Base-by-base conservation (phyloP, 140 eudicot species). In the Cichorium intybus region DNA sequence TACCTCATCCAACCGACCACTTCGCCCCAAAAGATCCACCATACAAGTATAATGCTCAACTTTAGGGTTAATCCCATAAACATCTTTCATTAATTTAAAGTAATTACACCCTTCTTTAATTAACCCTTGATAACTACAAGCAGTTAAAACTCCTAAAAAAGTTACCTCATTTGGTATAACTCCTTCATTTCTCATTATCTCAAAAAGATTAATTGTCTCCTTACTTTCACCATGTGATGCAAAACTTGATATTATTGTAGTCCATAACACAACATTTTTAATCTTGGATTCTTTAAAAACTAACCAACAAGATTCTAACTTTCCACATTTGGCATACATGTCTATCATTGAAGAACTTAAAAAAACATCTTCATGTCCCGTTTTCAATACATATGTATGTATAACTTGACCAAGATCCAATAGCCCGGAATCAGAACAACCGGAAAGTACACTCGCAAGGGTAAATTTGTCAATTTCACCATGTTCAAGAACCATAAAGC, bases 291-390 rank as follows among this genome's bases (percentile, higher is more conserved):
- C 78, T 51, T 58, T 12, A 53, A 86, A 86, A 62, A 81, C 49
- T 14, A 48, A 64, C 79, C 47, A 79, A 45, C 84, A 73, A 41
- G 51, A 73, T 47, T 78, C 73, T 46, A 84, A 47, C 39, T 56
- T 73, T 18, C 95, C 97, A 77, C 97, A 84, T 75, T 90, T 90
- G 35, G 93, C 82, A 27, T 90, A 90, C 97, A 86, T 84, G 74
- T 90, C 87, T 41, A 90, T 79, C 80, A 90, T 64, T 4, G 95
- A 75, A 33, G 97, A 87, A 62, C 66, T 56, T 66, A 90, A 53
- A 68, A 71, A 56, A 20, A 72, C 79, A 75, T 90, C 97, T 37
- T 52, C 60, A 7, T 77, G 79, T 22, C 95, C 90, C 4, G 50
- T 52, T 77, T 90, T 90, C 18, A 74, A 22, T 0, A 82, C 56